Conservation (phyloP, 2,329 filamentous ascomycete species). For the Fusarium albidum region DNA sequence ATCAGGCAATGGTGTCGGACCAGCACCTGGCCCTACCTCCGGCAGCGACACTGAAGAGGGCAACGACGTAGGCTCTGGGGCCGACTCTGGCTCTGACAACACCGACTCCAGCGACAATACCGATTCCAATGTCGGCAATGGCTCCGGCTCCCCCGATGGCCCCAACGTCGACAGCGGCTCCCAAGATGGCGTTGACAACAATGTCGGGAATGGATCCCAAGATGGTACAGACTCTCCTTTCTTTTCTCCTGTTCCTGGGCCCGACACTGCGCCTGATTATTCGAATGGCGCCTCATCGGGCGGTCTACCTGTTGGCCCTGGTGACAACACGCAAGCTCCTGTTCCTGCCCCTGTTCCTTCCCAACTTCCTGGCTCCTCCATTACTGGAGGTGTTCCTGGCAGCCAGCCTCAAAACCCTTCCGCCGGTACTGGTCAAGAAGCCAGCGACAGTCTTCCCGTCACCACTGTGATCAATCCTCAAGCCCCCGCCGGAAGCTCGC, state of each 20-base stretch:
- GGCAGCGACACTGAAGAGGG: background rate
- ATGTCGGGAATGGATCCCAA: slow-evolving; percentile 16
- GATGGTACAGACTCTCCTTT: slow-evolving; percentile 9
- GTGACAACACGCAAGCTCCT: slow-evolving; percentile 20
- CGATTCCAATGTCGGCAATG: slow-evolving; percentile 3
- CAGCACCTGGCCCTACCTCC: slow-evolving; percentile 5
- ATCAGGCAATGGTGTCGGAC: slow-evolving; percentile 15
- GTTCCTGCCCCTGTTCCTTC: slow-evolving; percentile 26
- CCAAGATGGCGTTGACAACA: background rate
- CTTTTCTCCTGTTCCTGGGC: slow-evolving; percentile 21
- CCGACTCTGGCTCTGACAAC: slow-evolving; percentile 10
- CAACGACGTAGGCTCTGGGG: background rate
- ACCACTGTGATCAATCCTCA: slow-evolving; percentile 29
- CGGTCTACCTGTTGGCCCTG: slow-evolving; percentile 17
- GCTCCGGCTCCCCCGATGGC: background rate
- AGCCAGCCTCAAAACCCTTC: slow-evolving; percentile 18
- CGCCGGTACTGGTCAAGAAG: slow-evolving; percentile 22
- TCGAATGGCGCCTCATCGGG: slow-evolving; percentile 28
- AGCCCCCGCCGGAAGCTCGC: slow-evolving; percentile 17
- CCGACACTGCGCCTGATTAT: slow-evolving; percentile 35
- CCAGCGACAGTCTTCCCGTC: slow-evolving; percentile 29
- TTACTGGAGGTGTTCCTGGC: slow-evolving; percentile 19
- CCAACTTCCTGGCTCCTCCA: slow-evolving; percentile 17
- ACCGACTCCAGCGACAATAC: slow-evolving; percentile 1
- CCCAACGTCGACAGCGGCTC: slow-evolving; percentile 6